phyloP scores from a whole-genome alignment of 768 basidiomycete species.

The Tubosaeta sp. region DNA sequence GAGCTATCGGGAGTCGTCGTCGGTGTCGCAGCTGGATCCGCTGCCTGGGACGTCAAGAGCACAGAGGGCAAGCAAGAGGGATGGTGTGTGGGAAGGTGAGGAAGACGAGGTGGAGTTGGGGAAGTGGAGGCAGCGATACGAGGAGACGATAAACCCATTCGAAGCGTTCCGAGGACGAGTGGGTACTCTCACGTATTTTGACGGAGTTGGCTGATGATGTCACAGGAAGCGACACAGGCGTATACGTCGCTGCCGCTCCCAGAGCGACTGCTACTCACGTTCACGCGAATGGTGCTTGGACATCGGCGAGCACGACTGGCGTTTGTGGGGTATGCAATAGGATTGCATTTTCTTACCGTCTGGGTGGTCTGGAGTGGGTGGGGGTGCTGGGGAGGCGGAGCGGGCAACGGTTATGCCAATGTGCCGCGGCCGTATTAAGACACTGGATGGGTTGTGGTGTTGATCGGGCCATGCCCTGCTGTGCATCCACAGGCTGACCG shows the following conservation, averaged over 20 bases:
- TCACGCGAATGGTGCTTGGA: slow-evolving; percentile 83
- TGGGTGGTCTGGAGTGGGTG: slow-evolving; percentile 55
- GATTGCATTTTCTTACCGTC: slow-evolving; percentile 77
- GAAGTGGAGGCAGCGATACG: slow-evolving; percentile 88
- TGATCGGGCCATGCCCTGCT: background rate
- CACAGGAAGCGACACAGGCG: slow-evolving; percentile 90
- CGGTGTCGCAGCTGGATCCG: slow-evolving; percentile 64
- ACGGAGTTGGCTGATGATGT: background rate
- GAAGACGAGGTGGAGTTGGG: slow-evolving; percentile 65
- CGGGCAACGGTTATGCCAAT: slow-evolving; percentile 1
- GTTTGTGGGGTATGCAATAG: slow-evolving; percentile 84
- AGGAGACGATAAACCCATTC: slow-evolving; percentile 97
- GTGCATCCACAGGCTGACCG: too few relatives aligned
- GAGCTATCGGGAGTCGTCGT: slow-evolving; percentile 79
- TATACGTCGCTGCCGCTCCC: slow-evolving; percentile 89
- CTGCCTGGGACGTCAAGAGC: slow-evolving; percentile 40
- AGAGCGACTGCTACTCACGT: slow-evolving; percentile 79
- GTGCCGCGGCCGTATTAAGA: slow-evolving; percentile 17
- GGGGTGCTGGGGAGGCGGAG: slow-evolving; percentile 54
- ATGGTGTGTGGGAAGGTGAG: slow-evolving; percentile 22
- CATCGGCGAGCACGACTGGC: slow-evolving; percentile 86
- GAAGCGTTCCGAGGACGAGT: slow-evolving; percentile 95
- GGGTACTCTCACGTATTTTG: slow-evolving; percentile 30
- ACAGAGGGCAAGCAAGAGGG: slow-evolving; percentile 3
- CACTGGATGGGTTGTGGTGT: too few relatives aligned